Evolutionary conservation across 352 stramenopile species (phyloP).

Genomic region (Pythium phragmiticola): DNA sequence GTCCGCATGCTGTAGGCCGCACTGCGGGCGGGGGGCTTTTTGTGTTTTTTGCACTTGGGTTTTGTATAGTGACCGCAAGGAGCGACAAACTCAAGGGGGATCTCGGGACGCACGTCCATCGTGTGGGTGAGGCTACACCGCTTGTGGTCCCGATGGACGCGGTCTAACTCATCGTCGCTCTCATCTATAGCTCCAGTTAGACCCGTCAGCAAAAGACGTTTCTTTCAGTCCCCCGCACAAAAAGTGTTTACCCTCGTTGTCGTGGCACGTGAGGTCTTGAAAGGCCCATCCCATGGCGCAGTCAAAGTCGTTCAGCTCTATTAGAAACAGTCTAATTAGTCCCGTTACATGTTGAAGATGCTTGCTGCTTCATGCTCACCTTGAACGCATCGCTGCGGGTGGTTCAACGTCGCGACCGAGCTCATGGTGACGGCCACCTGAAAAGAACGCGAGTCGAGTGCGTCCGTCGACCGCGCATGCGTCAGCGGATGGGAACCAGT

Average conservation of each 20-base stretch:
- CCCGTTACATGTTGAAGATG: background rate
- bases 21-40: conserved; percentile 21
- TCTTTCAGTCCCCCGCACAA: background rate
- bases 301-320: conserved; percentile 60
- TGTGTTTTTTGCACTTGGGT: conserved; percentile 13
- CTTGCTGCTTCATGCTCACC: conserved; percentile 6
- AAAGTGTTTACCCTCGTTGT: conserved; percentile 19
- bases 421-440: conserved; percentile 8
- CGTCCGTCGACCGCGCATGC: background rate
- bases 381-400: conserved; percentile 27
- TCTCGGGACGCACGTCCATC: conserved; percentile 33
- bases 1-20: conserved; percentile 37
- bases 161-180: conserved; percentile 13
- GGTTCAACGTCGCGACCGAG: conserved; percentile 23
- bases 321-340: background rate
- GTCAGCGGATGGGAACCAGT: background rate
- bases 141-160: conserved; percentile 19
- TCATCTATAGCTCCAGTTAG: background rate
- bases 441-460: background rate
- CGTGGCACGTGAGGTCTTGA: conserved; percentile 27
- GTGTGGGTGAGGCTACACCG: conserved; percentile 32
- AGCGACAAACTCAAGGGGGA: conserved; percentile 47
- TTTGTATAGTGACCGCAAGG: conserved; percentile 17
- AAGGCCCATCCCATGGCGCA: conserved; percentile 65
- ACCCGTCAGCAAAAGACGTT: background rate